These are phyloP conservation scores for Rhizopus stolonifer DNA, from an alignment of 371 early-diverging fungal species.

Conservation along the genomic window DNA sequence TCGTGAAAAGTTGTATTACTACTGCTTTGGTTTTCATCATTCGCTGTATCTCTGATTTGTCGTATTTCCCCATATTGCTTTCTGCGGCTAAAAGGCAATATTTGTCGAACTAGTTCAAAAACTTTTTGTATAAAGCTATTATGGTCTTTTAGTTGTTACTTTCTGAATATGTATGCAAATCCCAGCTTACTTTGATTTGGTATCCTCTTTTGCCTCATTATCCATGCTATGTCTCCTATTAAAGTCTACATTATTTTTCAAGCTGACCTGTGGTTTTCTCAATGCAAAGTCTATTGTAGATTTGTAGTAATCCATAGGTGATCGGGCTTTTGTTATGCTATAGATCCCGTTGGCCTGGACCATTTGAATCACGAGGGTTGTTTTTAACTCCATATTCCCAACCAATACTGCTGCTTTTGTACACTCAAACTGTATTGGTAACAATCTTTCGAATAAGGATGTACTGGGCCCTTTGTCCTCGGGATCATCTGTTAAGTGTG, in stretches of 20 bases:
- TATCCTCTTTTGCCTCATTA: neutral
- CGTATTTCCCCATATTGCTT: slow-evolving; percentile 42
- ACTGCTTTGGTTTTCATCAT: slow-evolving; percentile 33
- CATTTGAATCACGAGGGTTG: slow-evolving; percentile 62
- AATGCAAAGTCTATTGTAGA: slow-evolving; percentile 54
- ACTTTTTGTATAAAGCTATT: slow-evolving; percentile 2
- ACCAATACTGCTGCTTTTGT: slow-evolving; percentile 71
- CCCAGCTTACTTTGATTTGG: neutral
- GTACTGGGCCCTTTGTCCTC: slow-evolving; percentile 31
- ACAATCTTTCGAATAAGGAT: slow-evolving; percentile 54
- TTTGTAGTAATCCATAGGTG: slow-evolving; percentile 62
- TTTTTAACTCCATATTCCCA: slow-evolving; percentile 73
- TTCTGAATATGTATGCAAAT: no score
- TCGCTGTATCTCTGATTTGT: slow-evolving; percentile 50
- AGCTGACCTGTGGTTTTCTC: slow-evolving; percentile 54
- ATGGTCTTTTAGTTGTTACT: no score
- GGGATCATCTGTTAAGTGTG: slow-evolving; percentile 26
- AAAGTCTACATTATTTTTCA: slow-evolving; percentile 72
- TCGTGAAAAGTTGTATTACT: slow-evolving; percentile 43
- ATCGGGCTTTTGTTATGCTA: slow-evolving; percentile 55
- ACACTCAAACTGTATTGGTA: slow-evolving; percentile 75
- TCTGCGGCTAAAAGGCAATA: slow-evolving; percentile 23
- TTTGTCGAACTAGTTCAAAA: slow-evolving; percentile 3
- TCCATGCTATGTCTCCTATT: neutral
- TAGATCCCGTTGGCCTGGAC: slow-evolving; percentile 66